phyloP scores from a whole-genome alignment of 1,284 basidiomycete genomes.

The Trametes polyzona region DNA sequence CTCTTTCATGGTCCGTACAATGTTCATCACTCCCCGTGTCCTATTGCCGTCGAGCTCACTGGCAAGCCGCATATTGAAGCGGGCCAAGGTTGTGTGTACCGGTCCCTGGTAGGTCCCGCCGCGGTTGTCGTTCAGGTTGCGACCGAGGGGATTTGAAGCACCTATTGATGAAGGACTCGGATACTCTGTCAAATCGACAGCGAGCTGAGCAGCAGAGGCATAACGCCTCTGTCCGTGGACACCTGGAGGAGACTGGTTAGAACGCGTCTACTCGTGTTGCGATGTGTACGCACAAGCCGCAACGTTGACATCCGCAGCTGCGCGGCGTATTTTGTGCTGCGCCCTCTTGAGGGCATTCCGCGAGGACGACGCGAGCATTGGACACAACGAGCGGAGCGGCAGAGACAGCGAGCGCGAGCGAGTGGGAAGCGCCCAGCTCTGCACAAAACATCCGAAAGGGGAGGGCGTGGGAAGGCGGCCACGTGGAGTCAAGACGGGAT shows the following conservation, averaged over 20 bases:
- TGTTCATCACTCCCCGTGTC: not conserved
- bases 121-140: constrained; percentile 10
- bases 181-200: not conserved
- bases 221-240: constrained; percentile 23
- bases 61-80: constrained; percentile 25
- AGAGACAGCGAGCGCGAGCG: constrained; percentile 5
- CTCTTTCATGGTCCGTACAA: constrained; percentile 59
- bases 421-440: not conserved
- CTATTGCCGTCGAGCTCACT: constrained; percentile 15
- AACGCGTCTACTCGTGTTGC: not conserved
- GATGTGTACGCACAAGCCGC: not conserved
- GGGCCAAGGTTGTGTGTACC: constrained; percentile 17
- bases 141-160: not conserved
- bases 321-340: constrained; percentile 11
- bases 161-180: not conserved
- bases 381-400: constrained; percentile 3
- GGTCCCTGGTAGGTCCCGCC: constrained; percentile 14
- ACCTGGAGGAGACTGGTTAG: not conserved
- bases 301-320: constrained; percentile 4
- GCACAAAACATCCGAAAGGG: constrained; percentile 5
- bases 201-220: constrained; percentile 23
- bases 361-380: constrained; percentile 49
- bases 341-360: constrained; percentile 38
- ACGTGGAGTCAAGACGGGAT: constrained; percentile 16
- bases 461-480: constrained; percentile 6